Base-by-base conservation (phyloP, 1,139 yeast species). In the Geotrichum phurueaensis region DNA sequence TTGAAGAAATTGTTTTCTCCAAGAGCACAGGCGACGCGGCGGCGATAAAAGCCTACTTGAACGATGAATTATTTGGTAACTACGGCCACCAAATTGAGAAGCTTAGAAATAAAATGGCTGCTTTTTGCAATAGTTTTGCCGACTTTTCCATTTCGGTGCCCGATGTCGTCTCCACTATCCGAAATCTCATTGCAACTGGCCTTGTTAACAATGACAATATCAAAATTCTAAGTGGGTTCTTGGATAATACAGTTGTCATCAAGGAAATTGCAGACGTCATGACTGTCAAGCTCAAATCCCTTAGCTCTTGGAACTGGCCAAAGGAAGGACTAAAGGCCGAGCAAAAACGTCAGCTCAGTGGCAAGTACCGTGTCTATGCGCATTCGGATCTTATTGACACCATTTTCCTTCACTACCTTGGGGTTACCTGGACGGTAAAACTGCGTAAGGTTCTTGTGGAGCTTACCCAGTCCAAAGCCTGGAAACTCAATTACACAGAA, bases 271-370 rank as follows among this genome's bases (percentile, higher is more conserved):
- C 61, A 7, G 65, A 64, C 43, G 66, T 65, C n/a, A 22, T 65
- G 29, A 63, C 59, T 33, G 62, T 64, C 60, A 60, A 65, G 33
- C 48, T 63, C 50, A 48, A 59, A n/a, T 23, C 60, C 36, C 36
- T 64, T 20, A 57, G 51, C 12, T 57, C 60, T 50, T 65, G 66
- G 65, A 29, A 47, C 3, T 65, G 67, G 67, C 60, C 65, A n/a
- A 18, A 22, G 1, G 60, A 57, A 18, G 64, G 64, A 3, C 47
- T 65, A 29, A 33, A 52, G 7, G 56, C 62, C 29, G 53, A 55
- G 4, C 54, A 56, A 47, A 51, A 63, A 6, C 61, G 65, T 12
- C 64, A 61, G n/a, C 54, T 65, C 53, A 65, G 61, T 56, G 67
- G 67, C 22, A 58, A 59, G 49, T 63, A 63, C 58, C 59, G 66